Evolutionary conservation across 108 stramenopile genomes (phyloP), one percentile per base, ranked within the genome.

Genomic region (Discostella pseudostelligera): DNA sequence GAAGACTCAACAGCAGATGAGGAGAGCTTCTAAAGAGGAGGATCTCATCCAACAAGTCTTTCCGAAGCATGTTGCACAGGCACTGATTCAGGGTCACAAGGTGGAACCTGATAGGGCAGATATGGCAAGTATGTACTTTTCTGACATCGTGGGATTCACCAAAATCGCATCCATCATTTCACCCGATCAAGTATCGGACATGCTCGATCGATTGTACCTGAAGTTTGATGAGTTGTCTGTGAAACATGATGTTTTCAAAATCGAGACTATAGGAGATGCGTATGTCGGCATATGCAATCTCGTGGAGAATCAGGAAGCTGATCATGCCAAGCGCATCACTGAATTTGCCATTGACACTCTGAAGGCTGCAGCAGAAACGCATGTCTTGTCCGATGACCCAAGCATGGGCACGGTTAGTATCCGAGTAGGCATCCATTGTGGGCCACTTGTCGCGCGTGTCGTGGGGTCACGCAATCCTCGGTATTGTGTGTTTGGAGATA

Each of bases 241-340:
- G 19, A 80, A 84, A 24, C 83, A 87, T 67, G 77, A 80, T 45
- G 84, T 92, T 1, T 92, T 87, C 74, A 92, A 88, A 57, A 82
- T 91, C 9, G 90, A 91, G 56, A 87, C 84, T 1, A 84, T 89
- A 53, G 88, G 87, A 24, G 88, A 89, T 55, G 79, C 81, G 11
- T 89, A 82, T 50, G 73, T 89, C 69, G 86, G 72, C 8, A 86
- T 85, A 11, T 76, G 81, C 12, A 87, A 87, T 59, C 70, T 87
- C 0, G 78, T 81, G 45, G 81, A 84, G 29, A 56, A 84, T 13
- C 91, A 86, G 68, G 67, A 69, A 9, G 43, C 47, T 0, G 83
- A 87, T 69, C 85, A 86, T 54, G 85, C 81, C 62, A 87, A 87
- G 71, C 84, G 89, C 20, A 78, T 90, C 36, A 79, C 86, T 28